phyloP scores from a whole-genome alignment of 169 alveolate genomes.

The Besnoitia besnoiti region DNA sequence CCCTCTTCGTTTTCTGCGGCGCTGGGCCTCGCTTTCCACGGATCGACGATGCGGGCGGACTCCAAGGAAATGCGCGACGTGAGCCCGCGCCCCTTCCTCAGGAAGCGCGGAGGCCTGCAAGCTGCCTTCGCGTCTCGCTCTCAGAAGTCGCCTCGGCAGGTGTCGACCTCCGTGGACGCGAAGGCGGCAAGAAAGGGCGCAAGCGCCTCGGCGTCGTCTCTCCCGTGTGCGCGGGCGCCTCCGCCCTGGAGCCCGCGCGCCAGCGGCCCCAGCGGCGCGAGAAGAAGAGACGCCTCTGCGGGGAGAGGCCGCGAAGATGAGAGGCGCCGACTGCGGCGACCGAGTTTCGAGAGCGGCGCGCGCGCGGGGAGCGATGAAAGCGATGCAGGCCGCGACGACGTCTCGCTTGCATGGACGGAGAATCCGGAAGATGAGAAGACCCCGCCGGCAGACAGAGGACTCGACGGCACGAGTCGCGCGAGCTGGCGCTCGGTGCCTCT shows the following conservation, averaged over 20 bases:
- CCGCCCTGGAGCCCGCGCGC: too few relatives aligned
- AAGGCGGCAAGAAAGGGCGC: background rate
- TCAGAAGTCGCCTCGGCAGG: too few relatives aligned
- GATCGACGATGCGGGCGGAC: background rate
- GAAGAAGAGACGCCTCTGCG: background rate
- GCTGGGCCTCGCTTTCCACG: background rate
- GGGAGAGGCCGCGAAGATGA: too few relatives aligned
- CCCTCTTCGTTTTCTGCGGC: background rate
- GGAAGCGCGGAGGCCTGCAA: constrained; percentile 34
- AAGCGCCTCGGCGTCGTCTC: background rate
- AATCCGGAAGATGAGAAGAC: background rate
- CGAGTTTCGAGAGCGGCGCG: background rate
- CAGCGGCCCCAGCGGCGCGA: background rate
- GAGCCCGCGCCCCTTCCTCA: constrained; percentile 2
- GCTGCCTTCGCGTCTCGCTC: background rate
- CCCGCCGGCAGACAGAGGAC: background rate
- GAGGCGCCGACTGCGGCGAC: background rate
- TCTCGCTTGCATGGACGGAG: background rate
- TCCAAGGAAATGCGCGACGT: background rate
- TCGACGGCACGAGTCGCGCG: background rate
- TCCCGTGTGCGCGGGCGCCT: too few relatives aligned
- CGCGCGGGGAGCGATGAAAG: background rate
- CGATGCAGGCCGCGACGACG: background rate
- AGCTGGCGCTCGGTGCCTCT: background rate
- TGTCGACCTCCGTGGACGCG: background rate